These are phyloP conservation scores for Beauveria medogensis DNA, from an alignment of 2,329 filamentous ascomycete genomes.

Conservation along the genomic window DNA sequence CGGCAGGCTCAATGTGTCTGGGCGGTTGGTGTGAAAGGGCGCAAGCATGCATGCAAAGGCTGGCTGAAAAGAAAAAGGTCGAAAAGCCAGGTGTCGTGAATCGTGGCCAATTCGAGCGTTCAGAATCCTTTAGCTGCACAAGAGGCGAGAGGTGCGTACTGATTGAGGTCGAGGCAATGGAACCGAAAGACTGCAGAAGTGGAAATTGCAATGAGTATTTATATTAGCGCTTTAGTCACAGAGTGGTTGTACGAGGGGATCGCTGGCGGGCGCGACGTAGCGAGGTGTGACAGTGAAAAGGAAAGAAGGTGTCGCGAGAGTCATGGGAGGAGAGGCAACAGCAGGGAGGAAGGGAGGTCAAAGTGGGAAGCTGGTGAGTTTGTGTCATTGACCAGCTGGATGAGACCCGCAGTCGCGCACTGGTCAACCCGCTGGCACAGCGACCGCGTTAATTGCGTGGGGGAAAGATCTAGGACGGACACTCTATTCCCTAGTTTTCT, in stretches of 20 bases:
- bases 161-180: background rate
- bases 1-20: background rate
- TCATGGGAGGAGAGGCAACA: background rate
- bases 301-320: background rate
- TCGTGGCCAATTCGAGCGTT: background rate
- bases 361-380: background rate
- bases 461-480: too few relatives aligned
- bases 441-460: constrained; percentile 1
- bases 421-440: constrained; percentile 8
- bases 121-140: background rate
- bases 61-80: background rate
- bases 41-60: background rate
- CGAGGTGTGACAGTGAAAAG: background rate
- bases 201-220: background rate
- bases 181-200: background rate
- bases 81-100: background rate
- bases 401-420: constrained; percentile 10
- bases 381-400: background rate
- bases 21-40: background rate
- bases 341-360: background rate
- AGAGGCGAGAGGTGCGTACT: background rate
- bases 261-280: background rate
- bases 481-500: too few relatives aligned
- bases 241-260: background rate
- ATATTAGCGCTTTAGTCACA: background rate